Evolutionary conservation across 2,329 filamentous ascomycete genomes (phyloP), one percentile per base, ranked within the genome.

Genomic region (Chaetomium globosum): DNA sequence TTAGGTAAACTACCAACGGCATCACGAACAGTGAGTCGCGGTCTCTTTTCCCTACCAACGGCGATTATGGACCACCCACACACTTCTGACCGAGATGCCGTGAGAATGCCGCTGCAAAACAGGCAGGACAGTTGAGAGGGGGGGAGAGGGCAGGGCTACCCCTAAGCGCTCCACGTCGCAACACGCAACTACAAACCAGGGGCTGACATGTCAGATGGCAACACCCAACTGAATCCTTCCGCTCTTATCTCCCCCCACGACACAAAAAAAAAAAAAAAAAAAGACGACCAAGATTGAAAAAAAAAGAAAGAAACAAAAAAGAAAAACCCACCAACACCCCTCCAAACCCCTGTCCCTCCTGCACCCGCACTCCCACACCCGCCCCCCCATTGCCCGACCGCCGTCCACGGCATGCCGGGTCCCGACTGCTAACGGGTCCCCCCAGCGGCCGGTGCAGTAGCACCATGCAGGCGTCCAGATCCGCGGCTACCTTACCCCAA

Each of bases 401-500:
- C 26, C 13, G 6, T 8, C 26, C 51, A 12, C 49, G 2, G 12
- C 51, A 53, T 31, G 51, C 51, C 4, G 51, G 19, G 12, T 30
- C 28, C 51, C 51, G 26, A 28, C 48, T 16, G 49, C 55, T 10
- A 13, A 23, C 30, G 39, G 33, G 33, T 9, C 33, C 33, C 10
- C 33, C 10, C 8, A 3, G 3, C 33, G 33, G 39, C 54, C 65
- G 66, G 63, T 68, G 68, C 68, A 69, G 61, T 69, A 70, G 67
- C 59, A 57, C 52, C 55, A 67, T 70, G 68, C 67, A 63, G 53
- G 62, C 63, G 67, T 62, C 69, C 67, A 61, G 67, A 67, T 68
- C 66, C 66, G 67, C 65, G 31, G 54, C 10, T n/a, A 26, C 51
- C 52, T 2, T 23, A 21, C 12, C 8, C 26, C 6, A 10, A 36